Evolutionary conservation across 2,329 filamentous ascomycete species (phyloP), one percentile per base, ranked within the genome.

Genomic region (Apiospora kogelbergensis): DNA sequence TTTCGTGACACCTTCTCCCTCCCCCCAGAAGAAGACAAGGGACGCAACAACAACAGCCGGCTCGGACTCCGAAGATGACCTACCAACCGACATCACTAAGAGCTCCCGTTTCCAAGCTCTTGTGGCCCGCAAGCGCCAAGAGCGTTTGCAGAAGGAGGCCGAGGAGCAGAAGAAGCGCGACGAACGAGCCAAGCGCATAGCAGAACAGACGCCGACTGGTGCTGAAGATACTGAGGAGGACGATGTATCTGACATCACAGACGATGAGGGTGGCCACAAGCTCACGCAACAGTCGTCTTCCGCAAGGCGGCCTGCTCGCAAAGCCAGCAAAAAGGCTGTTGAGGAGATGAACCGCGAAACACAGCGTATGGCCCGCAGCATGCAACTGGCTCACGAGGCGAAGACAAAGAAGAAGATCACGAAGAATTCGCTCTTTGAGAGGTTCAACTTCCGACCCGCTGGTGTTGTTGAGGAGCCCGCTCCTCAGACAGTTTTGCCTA

Each of bases 311-410:
- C 69, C 69, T n/a, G 86, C 88, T 11, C 89, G 96, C 15, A 97
- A 96, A 78, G 95, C 96, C 0, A 95, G 95, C 83, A 98, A 95
- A 82, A 98, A 94, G 81, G 96, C 96, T 0, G 79, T 98, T 53
- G 93, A 98, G 77, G 95, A 98, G 74, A 98, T 99, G 91, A 92
- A 92, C 74, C 89, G 94, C 69, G 96, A 99, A 80, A 98, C 95
- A 1, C 96, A 99, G 82, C 90, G 96, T 40, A 89, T 99, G 82
- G 91, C 89, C 73, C 88, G 96, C 73, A 97, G 92, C 77, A 93
- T 97, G 88, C 95, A 98, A 79, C 86, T 99, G 65, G 89, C 93
- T 1, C 95, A 98, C 79, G 91, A 97, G 77, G 92, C 93, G 30
- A 93, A 91, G 81, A 97, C 94, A 1, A 95, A 92, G 80, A 98